These are phyloP conservation scores for Wickerhamiella allomyrinae DNA, from an alignment of 805 yeast species.

Conservation along the genomic window DNA sequence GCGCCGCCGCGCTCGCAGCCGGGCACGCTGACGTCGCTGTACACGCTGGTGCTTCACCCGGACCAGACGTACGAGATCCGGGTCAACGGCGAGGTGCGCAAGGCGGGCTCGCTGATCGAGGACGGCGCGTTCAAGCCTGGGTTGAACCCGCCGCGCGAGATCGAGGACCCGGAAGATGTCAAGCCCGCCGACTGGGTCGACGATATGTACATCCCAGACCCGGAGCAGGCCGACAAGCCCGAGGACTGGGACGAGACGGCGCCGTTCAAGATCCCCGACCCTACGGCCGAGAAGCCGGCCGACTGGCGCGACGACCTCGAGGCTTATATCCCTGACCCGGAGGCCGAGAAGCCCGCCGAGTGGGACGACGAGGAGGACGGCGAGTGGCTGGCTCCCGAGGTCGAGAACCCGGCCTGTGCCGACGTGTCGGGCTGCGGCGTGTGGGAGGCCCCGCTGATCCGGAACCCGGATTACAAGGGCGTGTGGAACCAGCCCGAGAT, in stretches of 20 bases:
- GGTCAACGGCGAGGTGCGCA: constrained; percentile 60
- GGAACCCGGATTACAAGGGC: constrained; percentile 62
- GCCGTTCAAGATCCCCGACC: constrained; percentile 52
- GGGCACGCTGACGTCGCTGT: constrained; percentile 43
- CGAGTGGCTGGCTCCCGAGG: constrained; percentile 58
- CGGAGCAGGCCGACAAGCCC: constrained; percentile 49
- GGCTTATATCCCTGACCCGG: constrained; percentile 51
- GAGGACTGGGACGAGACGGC: constrained; percentile 72
- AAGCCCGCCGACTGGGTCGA: constrained; percentile 84
- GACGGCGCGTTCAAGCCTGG: constrained; percentile 46
- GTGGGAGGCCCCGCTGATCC: constrained; percentile 56
- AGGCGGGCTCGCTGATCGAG: constrained; percentile 53
- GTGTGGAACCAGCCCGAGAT: constrained; percentile 60
- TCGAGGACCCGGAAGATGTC: constrained; percentile 40
- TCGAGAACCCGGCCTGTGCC: constrained; percentile 62
- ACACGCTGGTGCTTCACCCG: constrained; percentile 59
- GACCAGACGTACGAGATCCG: constrained; percentile 64
- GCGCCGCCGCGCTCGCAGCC: constrained; percentile 54
- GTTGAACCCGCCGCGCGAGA: constrained; percentile 49
- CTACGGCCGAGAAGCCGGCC: constrained; percentile 51
- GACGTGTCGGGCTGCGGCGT: constrained; percentile 58
- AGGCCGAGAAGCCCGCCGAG: constrained; percentile 49
- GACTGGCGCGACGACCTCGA: constrained; percentile 64
- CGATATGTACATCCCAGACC: constrained; percentile 50
- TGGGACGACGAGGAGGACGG: constrained; percentile 93